A percentile compares a stretch with the other conserved stretches of the same genome.
phyloP scores from a whole-genome alignment of 2,329 filamentous ascomycete species.

The Drechslera avenae region DNA sequence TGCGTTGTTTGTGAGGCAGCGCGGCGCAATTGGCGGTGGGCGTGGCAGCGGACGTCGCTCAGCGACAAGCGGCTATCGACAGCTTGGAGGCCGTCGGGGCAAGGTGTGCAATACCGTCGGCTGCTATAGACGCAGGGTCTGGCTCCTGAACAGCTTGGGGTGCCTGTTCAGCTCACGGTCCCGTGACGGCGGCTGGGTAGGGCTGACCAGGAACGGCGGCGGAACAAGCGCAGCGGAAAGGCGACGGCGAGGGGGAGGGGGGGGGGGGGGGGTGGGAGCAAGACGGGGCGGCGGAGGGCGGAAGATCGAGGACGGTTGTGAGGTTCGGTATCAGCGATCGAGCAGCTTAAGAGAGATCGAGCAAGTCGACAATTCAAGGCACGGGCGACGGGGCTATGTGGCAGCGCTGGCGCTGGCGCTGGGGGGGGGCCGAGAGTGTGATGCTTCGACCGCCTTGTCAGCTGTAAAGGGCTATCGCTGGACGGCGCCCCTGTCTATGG shows the following conservation, averaged over 20 bases:
- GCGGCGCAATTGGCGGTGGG: neutral
- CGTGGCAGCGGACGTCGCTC: neutral
- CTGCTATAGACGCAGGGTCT: slow-evolving; percentile 9
- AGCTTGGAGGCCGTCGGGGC: slow-evolving; percentile 1
- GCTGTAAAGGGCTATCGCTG: slow-evolving; percentile 7
- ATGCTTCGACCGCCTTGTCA: slow-evolving; percentile 12
- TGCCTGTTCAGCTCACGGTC: neutral
- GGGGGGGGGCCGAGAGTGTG: slow-evolving; percentile 10
- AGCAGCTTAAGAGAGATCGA: slow-evolving; percentile 14
- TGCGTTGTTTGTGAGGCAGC: neutral
- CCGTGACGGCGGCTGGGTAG: slow-evolving; percentile 11
- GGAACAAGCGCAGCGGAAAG: slow-evolving; percentile 7
- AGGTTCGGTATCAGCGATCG: slow-evolving; percentile 11
- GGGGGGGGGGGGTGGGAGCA: neutral
- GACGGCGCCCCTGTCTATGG: slow-evolving; percentile 12
- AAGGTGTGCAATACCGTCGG: neutral
- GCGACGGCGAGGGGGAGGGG: neutral
- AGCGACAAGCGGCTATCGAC: neutral
- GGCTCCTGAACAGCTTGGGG: slow-evolving; percentile 1
- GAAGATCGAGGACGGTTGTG: neutral
- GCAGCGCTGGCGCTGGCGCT: neutral
- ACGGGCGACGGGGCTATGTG: slow-evolving; percentile 7
- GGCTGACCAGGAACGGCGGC: slow-evolving; percentile 7
- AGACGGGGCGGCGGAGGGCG: slow-evolving; percentile 5
- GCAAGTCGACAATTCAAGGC: slow-evolving; percentile 8